Base-by-base conservation (phyloP, 331 rosid genomes). In the Rosa hybrid region DNA sequence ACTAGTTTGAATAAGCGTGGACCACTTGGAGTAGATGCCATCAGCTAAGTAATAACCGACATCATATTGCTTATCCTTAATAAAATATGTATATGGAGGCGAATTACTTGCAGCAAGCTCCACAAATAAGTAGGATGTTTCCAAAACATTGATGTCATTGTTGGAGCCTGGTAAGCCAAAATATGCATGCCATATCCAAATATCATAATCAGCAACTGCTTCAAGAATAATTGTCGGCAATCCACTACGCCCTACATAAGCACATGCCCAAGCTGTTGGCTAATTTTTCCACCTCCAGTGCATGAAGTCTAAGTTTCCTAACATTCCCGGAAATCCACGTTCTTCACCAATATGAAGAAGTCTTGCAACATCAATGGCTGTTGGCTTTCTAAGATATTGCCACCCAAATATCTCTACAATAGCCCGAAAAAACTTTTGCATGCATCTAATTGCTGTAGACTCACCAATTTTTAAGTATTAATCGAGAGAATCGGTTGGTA, bases 241-340 rank as follows among this genome's bases (percentile, higher is more conserved):
- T 62, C 80, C 25, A 62, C 62, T 18, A 56, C 0, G 9, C 8
- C 23, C 25, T 3, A 1, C 8, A 18, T 38, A 25, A 8, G 4
- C 59, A 57, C 80, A 14, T 23, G 54, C 60, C 62, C 72, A 77
- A 44, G 30, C 46, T 13, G 45, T 49, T 64, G n/a, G 80, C 5
- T n/a, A 77, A 45, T 44, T 38, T 76, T 76, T 76, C 42, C 79
- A 76, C 53, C 18, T 76, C 13, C 71, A 76, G 14, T 62, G 41
- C 80, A 77, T 77, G 63, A 49, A 64, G 46, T 77, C 34, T 14
- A 64, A 20, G 38, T 64, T 77, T 44, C 49, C 30, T 2, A 64
- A 49, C 73, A 77, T 64, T 59, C 74, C 6, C 0, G 42, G 12
- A 21, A 77, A 57, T 2, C 72, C 41, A 23, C 30, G 68, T 20